Evolutionary conservation across 116 monocot species (phyloP).

Genomic region (Thalassia testudinum): DNA sequence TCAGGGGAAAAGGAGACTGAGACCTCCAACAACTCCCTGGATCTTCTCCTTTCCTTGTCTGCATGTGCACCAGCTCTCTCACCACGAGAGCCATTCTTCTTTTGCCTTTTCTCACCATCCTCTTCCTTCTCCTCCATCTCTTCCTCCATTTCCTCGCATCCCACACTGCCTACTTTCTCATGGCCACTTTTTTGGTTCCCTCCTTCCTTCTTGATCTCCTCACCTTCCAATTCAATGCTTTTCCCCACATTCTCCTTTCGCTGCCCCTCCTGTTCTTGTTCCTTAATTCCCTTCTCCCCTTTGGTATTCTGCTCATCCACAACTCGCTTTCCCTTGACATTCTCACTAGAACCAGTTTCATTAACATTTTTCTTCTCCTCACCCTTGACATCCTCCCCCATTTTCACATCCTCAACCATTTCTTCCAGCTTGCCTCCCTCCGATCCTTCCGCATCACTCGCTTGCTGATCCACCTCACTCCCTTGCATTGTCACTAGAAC

Average conservation of each 20-base stretch:
- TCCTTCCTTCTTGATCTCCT: not conserved
- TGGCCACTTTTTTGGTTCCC: not conserved
- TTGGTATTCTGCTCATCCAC: no score
- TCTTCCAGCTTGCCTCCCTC: not conserved
- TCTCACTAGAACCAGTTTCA: not conserved
- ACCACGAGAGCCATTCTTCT: constrained; percentile 14
- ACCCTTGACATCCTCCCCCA: not conserved
- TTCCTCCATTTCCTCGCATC: constrained; percentile 1
- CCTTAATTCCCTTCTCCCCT: not conserved
- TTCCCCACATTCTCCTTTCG: not conserved
- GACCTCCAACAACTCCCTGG: constrained; percentile 2
- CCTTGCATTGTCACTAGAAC: not conserved
- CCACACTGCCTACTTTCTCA: not conserved
- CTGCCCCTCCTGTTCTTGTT: not conserved
- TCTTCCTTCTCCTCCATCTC: not conserved
- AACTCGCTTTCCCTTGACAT: not conserved
- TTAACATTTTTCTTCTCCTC: not conserved
- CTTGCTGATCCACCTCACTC: not conserved
- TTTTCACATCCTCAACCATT: not conserved
- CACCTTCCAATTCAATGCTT: not conserved
- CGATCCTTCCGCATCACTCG: not conserved
- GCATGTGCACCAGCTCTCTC: constrained; percentile 5
- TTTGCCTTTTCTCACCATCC: constrained; percentile 4
- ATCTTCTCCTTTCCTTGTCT: constrained; percentile 3
- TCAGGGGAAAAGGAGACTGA: constrained; percentile 18